Evolutionary conservation across 805 yeast genomes (phyloP), one percentile per base, ranked within the genome.

Genomic region (Sungouiella thailandica): DNA sequence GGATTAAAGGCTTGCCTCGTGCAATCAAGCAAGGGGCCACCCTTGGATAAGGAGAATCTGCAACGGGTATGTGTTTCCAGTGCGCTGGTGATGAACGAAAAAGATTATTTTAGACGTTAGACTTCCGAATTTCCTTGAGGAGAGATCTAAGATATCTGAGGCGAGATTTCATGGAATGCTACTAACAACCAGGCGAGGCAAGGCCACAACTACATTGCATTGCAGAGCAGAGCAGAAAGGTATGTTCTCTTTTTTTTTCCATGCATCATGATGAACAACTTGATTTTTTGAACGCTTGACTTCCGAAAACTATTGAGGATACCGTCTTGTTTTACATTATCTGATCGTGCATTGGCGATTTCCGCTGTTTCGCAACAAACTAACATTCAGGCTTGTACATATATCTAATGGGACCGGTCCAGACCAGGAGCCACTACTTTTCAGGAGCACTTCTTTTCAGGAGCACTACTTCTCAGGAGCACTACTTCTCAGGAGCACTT

Each of bases 1-100:
- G 94, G 87, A 80, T 87, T 17, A 80, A 78, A 49, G 95, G 93
- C 2, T 65, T 88, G 29, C 88, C 88, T 17, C 78, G 70, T 34
- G 80, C 82, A 3, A 68, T 84, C 20, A 74, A 76, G 47, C 72
- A 71, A 37, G 79, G 63, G 2, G 44, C 51, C n/a, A 52, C 58
- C 10, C 39, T 63, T 18, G 65, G 64, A 10, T 60, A 45, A 37
- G n/a, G 24, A 12, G 17, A 17, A 10, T 7, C 12, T 14, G 9
- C 10, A 16, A 19, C 28, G 17, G 49, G 43, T 41, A 40, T 37
- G 42, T 47, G 30, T 18, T 23, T n/a, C 16, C 13, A 12, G 26
- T n/a, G n/a, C n/a, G n/a, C n/a, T n/a, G 29, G 45, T 60, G 67
- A 62, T 62, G 68, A 58, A 44, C 35, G 25, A 43, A 55, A 48